Base-by-base conservation (phyloP, 768 basidiomycete species). In the Scleroderma bovista region DNA sequence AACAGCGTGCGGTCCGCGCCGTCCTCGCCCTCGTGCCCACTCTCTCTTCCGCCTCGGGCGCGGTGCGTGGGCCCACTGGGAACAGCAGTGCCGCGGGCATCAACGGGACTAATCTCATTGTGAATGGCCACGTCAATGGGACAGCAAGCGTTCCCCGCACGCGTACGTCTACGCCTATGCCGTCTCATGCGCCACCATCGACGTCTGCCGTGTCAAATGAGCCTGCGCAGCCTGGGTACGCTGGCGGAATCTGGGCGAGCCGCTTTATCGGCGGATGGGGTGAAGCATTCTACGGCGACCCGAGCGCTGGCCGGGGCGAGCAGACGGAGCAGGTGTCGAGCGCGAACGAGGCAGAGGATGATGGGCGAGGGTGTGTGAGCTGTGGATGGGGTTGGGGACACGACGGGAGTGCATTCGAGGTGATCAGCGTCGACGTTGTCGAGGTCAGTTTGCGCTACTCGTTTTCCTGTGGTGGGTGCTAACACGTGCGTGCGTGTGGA, bases 341-440 rank as follows among this genome's bases (percentile, higher is more conserved):
- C 43, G 67, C 60, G 54, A 61, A 72, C 58, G 66, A 64, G 51
- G 68, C 63, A 8, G 75, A 76, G 34, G 79, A 84, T 51, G 84
- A 85, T 57, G 83, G 82, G 23, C 66, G 83, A 42, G 71, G 75
- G 10, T 65, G 86, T 56, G 69, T 75, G n/a, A 86, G 84, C 63
- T 82, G 79, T 9, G 79, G 79, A 0, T 88, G 87, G 88, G 86
- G 86, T n/a, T 80, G 77, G 55, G 81, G 83, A 2, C 88, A 88
- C 54, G 86, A 88, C 53, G 88, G 87, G 22, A 81, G 83, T 57
- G 85, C 82, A 22, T 75, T 88, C 57, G 88, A 88, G 69, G 76
- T 89, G 47, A 63, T 88, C 16, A 72, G 70, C 22, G 84, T 79
- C 16, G 73, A 79, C 55, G 81, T 86, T 60, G 75, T 80, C 42